Evolutionary conservation across 305 asterid genomes (phyloP), one percentile per base, ranked within the genome.

Genomic region (Fraxinus dipetala): DNA sequence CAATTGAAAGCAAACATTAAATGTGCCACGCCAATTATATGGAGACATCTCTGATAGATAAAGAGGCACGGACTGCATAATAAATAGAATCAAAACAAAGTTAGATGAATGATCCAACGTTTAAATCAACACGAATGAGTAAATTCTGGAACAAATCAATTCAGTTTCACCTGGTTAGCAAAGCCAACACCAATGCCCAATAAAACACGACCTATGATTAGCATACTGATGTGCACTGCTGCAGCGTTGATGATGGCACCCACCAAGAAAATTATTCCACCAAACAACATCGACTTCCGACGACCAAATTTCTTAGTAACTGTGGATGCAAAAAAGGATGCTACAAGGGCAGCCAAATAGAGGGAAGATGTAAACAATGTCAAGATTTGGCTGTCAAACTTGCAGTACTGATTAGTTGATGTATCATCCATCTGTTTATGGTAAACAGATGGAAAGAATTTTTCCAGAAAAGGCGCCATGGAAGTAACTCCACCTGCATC

Each of bases 1-100:
- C 76, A 83, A 3, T 34, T 78, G 83, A 79, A 83, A 83, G 4
- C 48, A 26, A 18, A 78, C 54, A 20, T 83, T 83, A 34, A 83
- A 82, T 24, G 16, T 34, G 2, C 82, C 82, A 30, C 82, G 78
- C 1, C 34, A 24, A n/a, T 78, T 82, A 32, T 72, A 38, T 0
- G 85, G 85, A 14, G 85, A 35, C 14, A 82, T 54, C 72, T 82
- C 85, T 2, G 82, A 82, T 7, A 82, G 32, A 69, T 82, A 82
- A 77, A 77, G 56, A 9, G 85, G 85, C 40, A 77, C 81, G 0
- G 85, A 65, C 36, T 81, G 84, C 48, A 40, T 40, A 40, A 1
- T 40, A 9, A 11, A 43, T 4, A 43, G 54, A 43, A 11, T 43
- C 16, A 11, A 43, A 43, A 4, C 0, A 1, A 43, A 43, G 0